Percentiles rank a stretch among this genome's conserved stretches.
Conservation (phyloP, 2,329 filamentous ascomycete genomes). For the Fonsecaea nubica region DNA sequence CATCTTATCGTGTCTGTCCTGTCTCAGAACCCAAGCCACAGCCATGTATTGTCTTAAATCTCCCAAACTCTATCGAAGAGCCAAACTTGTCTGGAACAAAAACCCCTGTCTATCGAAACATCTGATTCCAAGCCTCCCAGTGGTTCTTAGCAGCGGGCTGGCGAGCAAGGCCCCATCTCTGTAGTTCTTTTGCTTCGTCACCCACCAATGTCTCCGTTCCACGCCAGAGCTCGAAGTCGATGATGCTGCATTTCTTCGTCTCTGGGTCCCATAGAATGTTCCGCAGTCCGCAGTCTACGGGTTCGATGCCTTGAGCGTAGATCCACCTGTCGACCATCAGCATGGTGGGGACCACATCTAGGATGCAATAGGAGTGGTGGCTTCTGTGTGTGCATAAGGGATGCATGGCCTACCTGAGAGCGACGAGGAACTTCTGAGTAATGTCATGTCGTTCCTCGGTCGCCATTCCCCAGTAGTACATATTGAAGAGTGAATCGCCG, state of each 20-base stretch:
- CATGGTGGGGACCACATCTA: background rate
- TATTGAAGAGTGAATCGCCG: conserved; percentile 36
- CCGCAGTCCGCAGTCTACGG: conserved; percentile 37
- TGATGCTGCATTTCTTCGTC: conserved; percentile 35
- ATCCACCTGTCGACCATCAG: conserved; percentile 27
- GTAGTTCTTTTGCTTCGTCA: conserved; percentile 38
- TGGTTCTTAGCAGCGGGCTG: conserved; percentile 33
- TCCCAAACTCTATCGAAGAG: background rate
- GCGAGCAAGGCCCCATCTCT: conserved; percentile 36
- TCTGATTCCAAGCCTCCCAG: conserved; percentile 36
- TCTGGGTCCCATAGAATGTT: conserved; percentile 38
- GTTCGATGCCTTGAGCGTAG: conserved; percentile 36
- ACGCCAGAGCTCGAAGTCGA: conserved; percentile 40
- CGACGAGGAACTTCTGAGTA: conserved; percentile 28
- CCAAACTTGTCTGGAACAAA: background rate
- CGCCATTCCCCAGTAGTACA: conserved; percentile 39
- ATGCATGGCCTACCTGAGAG: conserved; percentile 24
- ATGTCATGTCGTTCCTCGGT: conserved; percentile 31
- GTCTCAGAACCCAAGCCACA: background rate
- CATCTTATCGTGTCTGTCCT: no score
- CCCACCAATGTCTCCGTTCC: conserved; percentile 18
- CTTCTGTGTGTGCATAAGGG: background rate
- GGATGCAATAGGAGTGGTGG: background rate
- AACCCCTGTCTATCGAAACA: conserved; percentile 10
- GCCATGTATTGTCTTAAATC: background rate